phyloP scores from a whole-genome alignment of 441 rosid species.

The Gossypium laxum region DNA sequence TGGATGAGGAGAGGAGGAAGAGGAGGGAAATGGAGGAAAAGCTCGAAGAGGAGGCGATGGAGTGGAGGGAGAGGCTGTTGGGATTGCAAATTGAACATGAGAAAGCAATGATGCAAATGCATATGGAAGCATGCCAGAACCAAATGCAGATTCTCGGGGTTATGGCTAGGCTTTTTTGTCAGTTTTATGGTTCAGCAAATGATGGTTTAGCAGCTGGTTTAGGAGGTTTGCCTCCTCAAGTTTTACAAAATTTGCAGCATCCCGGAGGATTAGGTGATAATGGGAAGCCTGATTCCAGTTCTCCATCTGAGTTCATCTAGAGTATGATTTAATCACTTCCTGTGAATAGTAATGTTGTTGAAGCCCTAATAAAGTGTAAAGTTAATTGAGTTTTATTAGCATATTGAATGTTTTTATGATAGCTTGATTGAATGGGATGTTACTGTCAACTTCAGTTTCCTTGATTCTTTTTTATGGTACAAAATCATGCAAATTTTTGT shows the following conservation, averaged over 20 bases:
- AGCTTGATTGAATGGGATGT: neutral
- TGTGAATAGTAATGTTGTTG: neutral
- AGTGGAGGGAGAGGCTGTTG: constrained; percentile 53
- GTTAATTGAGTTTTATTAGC: constrained; percentile 4
- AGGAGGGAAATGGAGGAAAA: constrained; percentile 52
- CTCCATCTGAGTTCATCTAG: constrained; percentile 61
- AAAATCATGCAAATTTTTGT: neutral
- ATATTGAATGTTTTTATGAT: constrained; percentile 1
- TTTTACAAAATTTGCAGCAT: constrained; percentile 57
- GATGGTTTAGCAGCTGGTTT: constrained; percentile 50
- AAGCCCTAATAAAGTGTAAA: constrained; percentile 5
- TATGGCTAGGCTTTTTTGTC: constrained; percentile 54
- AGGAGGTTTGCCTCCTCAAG: constrained; percentile 49
- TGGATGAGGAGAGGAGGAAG: constrained; percentile 39
- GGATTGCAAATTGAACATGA: constrained; percentile 62
- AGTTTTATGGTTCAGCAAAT: constrained; percentile 47
- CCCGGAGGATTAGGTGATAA: constrained; percentile 43
- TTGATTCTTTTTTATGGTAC: neutral
- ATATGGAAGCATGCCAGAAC: constrained; percentile 63
- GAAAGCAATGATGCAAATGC: constrained; percentile 64
- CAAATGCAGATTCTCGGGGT: constrained; percentile 65
- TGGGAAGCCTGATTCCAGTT: constrained; percentile 53
- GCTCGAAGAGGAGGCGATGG: constrained; percentile 72
- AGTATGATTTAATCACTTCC: neutral
- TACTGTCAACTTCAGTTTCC: neutral